Evolutionary conservation across 179 eudicot genomes (phyloP), one percentile per base, ranked within the genome.

Genomic region (Patellifolia procumbens): DNA sequence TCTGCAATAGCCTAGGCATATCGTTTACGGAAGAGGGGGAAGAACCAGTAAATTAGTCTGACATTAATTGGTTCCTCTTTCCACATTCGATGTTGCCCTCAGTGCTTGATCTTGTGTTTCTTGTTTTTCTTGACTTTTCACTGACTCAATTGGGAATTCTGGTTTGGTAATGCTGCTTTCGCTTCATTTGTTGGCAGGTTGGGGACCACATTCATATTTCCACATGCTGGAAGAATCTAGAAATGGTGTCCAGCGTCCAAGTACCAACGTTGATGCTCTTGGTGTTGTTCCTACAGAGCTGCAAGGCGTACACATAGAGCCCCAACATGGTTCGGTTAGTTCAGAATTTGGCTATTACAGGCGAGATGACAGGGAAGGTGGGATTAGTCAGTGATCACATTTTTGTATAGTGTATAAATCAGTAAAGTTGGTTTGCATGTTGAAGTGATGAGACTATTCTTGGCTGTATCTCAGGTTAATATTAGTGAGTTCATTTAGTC

Each of bases 141-240:
- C 1, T 32, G 45, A 15, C 67, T 1, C 43, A 63, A 35, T 22
- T 9, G 9, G 7, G 17, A 65, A 37, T 34, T 20, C 19, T 66
- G n/a, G 35, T 24, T 43, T 45, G n/a, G 15, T 64, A 59, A 68
- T 68, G 35, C 37, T 16, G 43, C 22, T 68, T 42, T 67, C 20
- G n/a, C 49, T 45, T 68, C 32, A 43, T 22, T 45, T 62, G 43
- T 34, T 59, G 32, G 37, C 81, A 81, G 84, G 84, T 42, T 90
- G 92, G 97, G 92, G 90, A 37, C 97, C 97, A 17, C 89, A 87
- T 84, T 83, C 89, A 17, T 91, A 90, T 75, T 87, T 91, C 75
- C 83, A 74, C 59, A 86, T 85, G 91, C 79, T 91, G 61, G 92
- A 87, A 29, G 87, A 83, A 42, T 86, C 90, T 11, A 79, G 83